Conservation (phyloP, 768 basidiomycete species). For the Amanita pseudoporphyria region DNA sequence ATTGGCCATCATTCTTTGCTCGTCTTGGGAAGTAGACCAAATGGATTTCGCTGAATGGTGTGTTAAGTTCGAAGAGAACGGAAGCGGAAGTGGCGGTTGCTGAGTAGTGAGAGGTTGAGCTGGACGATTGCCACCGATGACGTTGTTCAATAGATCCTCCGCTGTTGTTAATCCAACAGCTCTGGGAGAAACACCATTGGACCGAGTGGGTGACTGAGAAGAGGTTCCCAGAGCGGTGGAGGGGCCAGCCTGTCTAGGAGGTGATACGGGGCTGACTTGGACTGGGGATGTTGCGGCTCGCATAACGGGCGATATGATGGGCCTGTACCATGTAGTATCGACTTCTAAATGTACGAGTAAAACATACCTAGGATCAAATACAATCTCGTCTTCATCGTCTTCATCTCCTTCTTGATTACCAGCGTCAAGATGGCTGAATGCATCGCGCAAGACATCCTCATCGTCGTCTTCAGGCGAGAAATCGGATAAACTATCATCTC, state of each 20-base stretch:
- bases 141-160: conserved; percentile 53
- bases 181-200: conserved; percentile 15
- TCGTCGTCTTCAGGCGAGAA: conserved; percentile 37
- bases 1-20: conserved; percentile 27
- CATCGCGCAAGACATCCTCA: conserved; percentile 72
- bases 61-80: conserved; percentile 42
- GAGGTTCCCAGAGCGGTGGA: conserved; percentile 14
- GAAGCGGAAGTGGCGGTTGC: conserved; percentile 30
- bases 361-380: conserved; percentile 59
- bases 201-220: conserved; percentile 23
- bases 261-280: conserved; percentile 24
- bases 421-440: conserved; percentile 40
- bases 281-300: conserved; percentile 22
- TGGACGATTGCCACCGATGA: conserved; percentile 29
- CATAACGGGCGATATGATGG: conserved; percentile 18
- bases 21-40: conserved; percentile 55
- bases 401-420: conserved; percentile 28
- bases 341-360: not conserved
- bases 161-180: conserved; percentile 43
- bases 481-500: conserved; percentile 5
- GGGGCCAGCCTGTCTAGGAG: conserved; percentile 22
- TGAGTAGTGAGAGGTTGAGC: conserved; percentile 10
- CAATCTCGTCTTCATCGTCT: conserved; percentile 59
- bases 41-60: conserved; percentile 45
- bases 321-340: conserved; percentile 12